These are phyloP conservation scores for Lablab purpureus DNA, from an alignment of 306 rosid genomes.

Conservation along the genomic window DNA sequence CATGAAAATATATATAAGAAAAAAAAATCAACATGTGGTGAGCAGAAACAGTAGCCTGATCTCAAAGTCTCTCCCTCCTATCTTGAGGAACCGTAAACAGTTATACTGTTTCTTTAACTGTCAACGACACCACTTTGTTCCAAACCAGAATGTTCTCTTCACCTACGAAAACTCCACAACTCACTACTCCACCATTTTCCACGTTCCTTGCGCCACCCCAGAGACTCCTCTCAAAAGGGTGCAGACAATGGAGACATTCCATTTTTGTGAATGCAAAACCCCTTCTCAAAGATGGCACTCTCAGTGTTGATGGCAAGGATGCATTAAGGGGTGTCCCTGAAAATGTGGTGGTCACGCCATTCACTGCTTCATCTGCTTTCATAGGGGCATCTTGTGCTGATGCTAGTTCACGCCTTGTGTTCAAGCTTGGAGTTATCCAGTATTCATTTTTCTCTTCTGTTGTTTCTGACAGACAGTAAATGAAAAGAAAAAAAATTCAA, in stretches of 20 bases:
- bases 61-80: not conserved
- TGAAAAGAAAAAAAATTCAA: not conserved
- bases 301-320: constrained; percentile 14
- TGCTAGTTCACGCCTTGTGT: constrained; percentile 33
- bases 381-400: constrained; percentile 9
- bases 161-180: not conserved
- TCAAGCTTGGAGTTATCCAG: constrained; percentile 33
- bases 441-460: constrained; percentile 8
- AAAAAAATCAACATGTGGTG: not conserved
- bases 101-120: not conserved
- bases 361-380: constrained; percentile 18
- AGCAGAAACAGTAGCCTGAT: not conserved
- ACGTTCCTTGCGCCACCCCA: not conserved
- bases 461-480: not conserved
- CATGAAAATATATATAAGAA: too few species aligned
- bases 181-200: constrained; percentile 1
- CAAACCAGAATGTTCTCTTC: constrained; percentile 9
- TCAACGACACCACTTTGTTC: not conserved
- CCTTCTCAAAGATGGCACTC: constrained; percentile 10
- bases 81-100: not conserved
- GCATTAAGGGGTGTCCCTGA: constrained; percentile 33
- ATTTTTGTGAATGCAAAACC: constrained; percentile 29
- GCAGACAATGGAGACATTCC: not conserved
- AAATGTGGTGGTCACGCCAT: constrained; percentile 20
- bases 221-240: not conserved